These are phyloP conservation scores for Talaromyces sp. DNA, from an alignment of 2,329 filamentous ascomycete genomes.

Conservation along the genomic window DNA sequence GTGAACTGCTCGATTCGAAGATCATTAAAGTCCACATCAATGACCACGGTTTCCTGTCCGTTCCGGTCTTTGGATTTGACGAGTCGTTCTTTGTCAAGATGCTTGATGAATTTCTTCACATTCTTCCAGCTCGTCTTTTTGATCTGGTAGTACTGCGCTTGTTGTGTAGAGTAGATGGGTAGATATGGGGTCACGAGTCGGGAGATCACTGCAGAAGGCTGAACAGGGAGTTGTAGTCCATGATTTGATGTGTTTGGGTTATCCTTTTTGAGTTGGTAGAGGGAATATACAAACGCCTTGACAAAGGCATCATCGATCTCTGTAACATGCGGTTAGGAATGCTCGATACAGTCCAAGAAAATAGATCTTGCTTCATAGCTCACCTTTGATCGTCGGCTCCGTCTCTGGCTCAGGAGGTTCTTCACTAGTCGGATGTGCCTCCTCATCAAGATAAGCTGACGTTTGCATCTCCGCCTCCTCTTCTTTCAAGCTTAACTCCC, in stretches of 20 bases:
- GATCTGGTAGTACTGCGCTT: slow-evolving; percentile 59
- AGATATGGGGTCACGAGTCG: slow-evolving; percentile 64
- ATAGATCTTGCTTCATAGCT: slow-evolving; percentile 1
- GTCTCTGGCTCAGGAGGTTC: slow-evolving; percentile 40
- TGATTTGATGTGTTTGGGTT: slow-evolving; percentile 51
- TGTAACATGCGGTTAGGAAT: slow-evolving; percentile 26
- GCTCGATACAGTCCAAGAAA: slow-evolving; percentile 18
- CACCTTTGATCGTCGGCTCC: slow-evolving; percentile 57
- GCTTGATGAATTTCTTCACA: slow-evolving; percentile 66
- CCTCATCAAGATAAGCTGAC: slow-evolving; percentile 37
- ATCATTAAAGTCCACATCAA: slow-evolving; percentile 63
- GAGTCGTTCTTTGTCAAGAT: slow-evolving; percentile 61
- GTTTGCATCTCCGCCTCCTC: slow-evolving; percentile 45
- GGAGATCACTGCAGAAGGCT: slow-evolving; percentile 61
- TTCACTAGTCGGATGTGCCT: slow-evolving; percentile 21
- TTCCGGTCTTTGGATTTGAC: slow-evolving; percentile 63
- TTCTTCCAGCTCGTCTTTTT: slow-evolving; percentile 70
- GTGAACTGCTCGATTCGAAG: slow-evolving; percentile 52
- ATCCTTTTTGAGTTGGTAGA: slow-evolving; percentile 57
- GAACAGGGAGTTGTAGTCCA: slow-evolving; percentile 59
- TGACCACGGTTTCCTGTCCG: slow-evolving; percentile 60
- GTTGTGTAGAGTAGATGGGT: slow-evolving; percentile 54
- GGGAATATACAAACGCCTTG: slow-evolving; percentile 61
- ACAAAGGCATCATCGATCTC: slow-evolving; percentile 65
- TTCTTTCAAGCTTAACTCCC: slow-evolving; percentile 42